Base-by-base conservation (phyloP, 805 yeast species). In the Starmera pachycereana region DNA sequence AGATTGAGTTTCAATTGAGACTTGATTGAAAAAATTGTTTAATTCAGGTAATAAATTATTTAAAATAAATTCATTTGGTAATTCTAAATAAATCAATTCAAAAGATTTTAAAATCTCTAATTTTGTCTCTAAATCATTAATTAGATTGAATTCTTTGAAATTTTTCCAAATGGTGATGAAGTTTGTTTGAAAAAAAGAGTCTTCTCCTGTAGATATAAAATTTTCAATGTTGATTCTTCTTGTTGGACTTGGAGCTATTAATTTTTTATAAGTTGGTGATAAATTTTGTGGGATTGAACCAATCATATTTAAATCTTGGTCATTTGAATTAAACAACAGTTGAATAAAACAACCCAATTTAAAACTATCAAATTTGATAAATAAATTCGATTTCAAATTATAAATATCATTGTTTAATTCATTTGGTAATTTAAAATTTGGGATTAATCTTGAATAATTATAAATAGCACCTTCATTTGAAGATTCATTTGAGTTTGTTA, bases 1-100 rank as follows among this genome's bases (percentile, higher is more conserved):
- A 19, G 52, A 43, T 63, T 58, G 43, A 52, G 54, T 35, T 62
- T 54, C 43, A 7, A 22, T 22, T 41, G 43, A 53, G 16, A 37
- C 39, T 31, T 40, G 51, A 19, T 31, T 53, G 44, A 65, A 76
- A 43, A 75, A 72, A 3, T 56, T 54, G 8, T 69, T 62, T 12
- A 89, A 61, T 49, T 82, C 87, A 0, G 96, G 95, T n/a, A 89
- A 58, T 9, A 87, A 60, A 44, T 72, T 71, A 43, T 72, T 62
- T 33, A 76, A 78, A 31, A 85, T 53, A 56, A 77, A 62, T 48
- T 84, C 66, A 37, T 69, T 42, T 55, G 86, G 71, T 13, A 66
- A 51, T 37, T 63, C 54, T 28, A 51, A 43, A 29, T 63, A 57
- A 31, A 64, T 53, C 4, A 51, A 46, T 18, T 63, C 62, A 13